Base-by-base conservation (phyloP, 2,329 filamentous ascomycete species). In the Botrytis byssoidea region DNA sequence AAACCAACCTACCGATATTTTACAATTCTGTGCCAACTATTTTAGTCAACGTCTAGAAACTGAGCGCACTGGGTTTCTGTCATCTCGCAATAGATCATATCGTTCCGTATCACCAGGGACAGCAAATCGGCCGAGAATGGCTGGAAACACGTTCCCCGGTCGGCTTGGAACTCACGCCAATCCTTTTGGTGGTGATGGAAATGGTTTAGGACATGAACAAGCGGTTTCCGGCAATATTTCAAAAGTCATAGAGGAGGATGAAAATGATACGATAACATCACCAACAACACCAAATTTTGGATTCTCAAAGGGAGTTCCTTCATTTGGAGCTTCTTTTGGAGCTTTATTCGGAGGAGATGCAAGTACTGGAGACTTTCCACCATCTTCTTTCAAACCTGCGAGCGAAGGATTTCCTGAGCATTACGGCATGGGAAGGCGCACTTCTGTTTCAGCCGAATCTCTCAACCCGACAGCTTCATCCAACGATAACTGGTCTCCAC, bases 381-480 rank as follows among this genome's bases (percentile, higher is more conserved):
- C 85, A 22, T 84, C 85, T 10, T 80, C 81, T 75, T 79, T 81
- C 81, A 79, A 79, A 69, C 71, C 76, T 57, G 73, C 76, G 42
- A 82, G 89, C 74, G 90, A 93, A 77, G 90, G 89, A 79, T 93
- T 97, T 81, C 96, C 96, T 73, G 92, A 89, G 78, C 95, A 98
- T 82, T 98, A 98, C 85, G 97, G 97, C 83, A 91, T 97, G 83
- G 93, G 90, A 79, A 92, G 96, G 76, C 93, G 96, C 79, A 98
- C 95, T 57, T 98, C 96, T 5, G 96, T 99, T 71, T 98, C 96
- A 59, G 96, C 96, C 69, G 96, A 99, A 84, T 98, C 95, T 2
- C 87, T 98, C 80, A 97, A 97, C 83, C 96, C 96, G 29, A 93
- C 91, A 67, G 91, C 92, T 46, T 91, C 94, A 74, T 89, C 90